Evolutionary conservation across 306 rosid species (phyloP).

Genomic region (Vicia faba): DNA sequence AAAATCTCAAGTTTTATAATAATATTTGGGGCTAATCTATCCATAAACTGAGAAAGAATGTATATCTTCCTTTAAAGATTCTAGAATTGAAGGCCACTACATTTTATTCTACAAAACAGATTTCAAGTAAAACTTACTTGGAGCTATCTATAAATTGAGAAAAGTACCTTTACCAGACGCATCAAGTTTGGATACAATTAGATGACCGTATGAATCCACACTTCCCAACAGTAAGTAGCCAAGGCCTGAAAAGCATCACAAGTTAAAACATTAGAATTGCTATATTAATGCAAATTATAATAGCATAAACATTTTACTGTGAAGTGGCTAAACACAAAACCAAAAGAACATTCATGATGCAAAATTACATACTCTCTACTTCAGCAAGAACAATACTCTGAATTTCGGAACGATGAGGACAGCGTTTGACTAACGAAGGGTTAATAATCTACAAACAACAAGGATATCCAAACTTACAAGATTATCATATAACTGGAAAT

Average conservation of each 20-base stretch:
- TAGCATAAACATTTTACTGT: constrained; percentile 1
- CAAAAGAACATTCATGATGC: constrained; percentile 10
- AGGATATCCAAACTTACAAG: constrained; percentile 15
- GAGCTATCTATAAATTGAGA: background rate
- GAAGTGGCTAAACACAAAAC: constrained; percentile 12
- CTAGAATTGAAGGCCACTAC: background rate
- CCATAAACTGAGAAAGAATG: background rate
- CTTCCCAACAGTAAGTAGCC: constrained; percentile 73
- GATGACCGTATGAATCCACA: constrained; percentile 88
- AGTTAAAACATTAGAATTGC: constrained; percentile 19
- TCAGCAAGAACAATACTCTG: constrained; percentile 81
- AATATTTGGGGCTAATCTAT: background rate
- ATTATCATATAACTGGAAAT: constrained; percentile 13
- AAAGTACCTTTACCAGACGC: constrained; percentile 62
- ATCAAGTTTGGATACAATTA: constrained; percentile 81
- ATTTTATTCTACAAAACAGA: constrained; percentile 5
- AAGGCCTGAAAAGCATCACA: constrained; percentile 51
- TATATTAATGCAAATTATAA: background rate
- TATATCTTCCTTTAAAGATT: background rate
- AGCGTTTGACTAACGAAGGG: constrained; percentile 60
- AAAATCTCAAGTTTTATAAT: too few species aligned
- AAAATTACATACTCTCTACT: constrained; percentile 62
- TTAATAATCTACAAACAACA: constrained; percentile 51
- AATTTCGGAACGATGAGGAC: constrained; percentile 95
- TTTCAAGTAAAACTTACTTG: constrained; percentile 4